Percentiles rank a stretch among this genome's conserved stretches.
These are phyloP conservation scores for Crithidia brevicula DNA, from an alignment of 208 protist genomes.

Conservation along the genomic window DNA sequence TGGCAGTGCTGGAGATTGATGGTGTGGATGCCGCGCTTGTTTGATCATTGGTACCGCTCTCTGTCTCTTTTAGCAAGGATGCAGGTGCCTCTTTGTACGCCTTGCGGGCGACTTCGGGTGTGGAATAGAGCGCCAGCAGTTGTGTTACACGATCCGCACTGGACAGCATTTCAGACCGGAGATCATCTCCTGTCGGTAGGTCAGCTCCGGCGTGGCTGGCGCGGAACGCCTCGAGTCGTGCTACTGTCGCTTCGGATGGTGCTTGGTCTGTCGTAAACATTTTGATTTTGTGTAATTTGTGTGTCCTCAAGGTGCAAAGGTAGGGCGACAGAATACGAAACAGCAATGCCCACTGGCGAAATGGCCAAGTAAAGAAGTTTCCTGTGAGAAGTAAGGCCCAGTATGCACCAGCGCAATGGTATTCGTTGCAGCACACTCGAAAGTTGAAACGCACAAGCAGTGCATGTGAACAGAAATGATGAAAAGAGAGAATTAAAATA, in stretches of 20 bases:
- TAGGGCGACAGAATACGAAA: no score
- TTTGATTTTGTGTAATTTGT: background rate
- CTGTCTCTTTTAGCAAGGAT: conserved; percentile 5
- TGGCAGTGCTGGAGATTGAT: background rate
- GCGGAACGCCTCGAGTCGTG: conserved; percentile 21
- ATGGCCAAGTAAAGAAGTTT: no score
- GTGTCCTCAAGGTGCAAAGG: no score
- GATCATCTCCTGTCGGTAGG: conserved; percentile 7
- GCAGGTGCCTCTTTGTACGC: conserved; percentile 47
- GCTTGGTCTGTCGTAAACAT: conserved; percentile 24
- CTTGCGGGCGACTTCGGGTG: conserved; percentile 41
- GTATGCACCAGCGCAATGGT: no score
- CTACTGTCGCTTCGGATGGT: conserved; percentile 18
- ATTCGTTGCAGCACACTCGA: no score
- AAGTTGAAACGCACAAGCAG: no score
- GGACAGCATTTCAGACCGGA: no score
- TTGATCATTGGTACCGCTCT: no score
- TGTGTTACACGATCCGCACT: conserved; percentile 21
- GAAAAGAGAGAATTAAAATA: no score
- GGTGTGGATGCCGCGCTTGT: background rate
- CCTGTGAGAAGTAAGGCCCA: no score
- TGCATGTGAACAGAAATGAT: no score
- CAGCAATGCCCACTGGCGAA: no score
- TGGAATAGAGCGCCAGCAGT: conserved; percentile 45
- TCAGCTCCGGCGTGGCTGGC: conserved; percentile 6